These are phyloP conservation scores for Acer campestre DNA, from an alignment of 345 rosid genomes.

Conservation along the genomic window DNA sequence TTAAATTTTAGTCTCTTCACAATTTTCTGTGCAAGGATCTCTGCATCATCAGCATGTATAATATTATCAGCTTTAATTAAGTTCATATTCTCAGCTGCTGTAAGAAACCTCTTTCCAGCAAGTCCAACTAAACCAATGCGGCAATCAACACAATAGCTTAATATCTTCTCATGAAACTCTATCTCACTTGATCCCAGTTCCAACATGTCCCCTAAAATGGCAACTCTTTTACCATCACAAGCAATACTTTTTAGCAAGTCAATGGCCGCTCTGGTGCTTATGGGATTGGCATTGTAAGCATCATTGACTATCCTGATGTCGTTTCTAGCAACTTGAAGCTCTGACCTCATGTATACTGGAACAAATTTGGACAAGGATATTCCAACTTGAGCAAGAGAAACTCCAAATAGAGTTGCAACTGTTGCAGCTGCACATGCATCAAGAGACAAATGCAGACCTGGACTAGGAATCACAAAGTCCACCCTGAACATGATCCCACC, in stretches of 20 bases:
- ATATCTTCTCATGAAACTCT: constrained; percentile 26
- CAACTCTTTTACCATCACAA: constrained; percentile 29
- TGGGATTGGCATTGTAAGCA: constrained; percentile 35
- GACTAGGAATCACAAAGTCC: constrained; percentile 35
- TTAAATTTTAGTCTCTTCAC: constrained; percentile 19
- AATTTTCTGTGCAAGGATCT: constrained; percentile 29
- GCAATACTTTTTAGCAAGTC: constrained; percentile 28
- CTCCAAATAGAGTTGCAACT: constrained; percentile 27
- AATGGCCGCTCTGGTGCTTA: constrained; percentile 36
- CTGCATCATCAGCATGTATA: constrained; percentile 21
- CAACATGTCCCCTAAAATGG: constrained; percentile 37
- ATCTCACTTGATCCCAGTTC: constrained; percentile 28
- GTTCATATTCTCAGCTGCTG: constrained; percentile 29
- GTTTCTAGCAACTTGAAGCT: constrained; percentile 27
- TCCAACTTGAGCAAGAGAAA: constrained; percentile 34
- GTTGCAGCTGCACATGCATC: constrained; percentile 42
- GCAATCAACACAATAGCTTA: constrained; percentile 19
- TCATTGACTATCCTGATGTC: constrained; percentile 33
- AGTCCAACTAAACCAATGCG: constrained; percentile 19
- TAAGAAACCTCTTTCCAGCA: constrained; percentile 26
- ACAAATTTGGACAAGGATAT: constrained; percentile 29
- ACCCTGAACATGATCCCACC: constrained; percentile 25
- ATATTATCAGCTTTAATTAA: constrained; percentile 13
- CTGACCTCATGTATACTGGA: constrained; percentile 30
- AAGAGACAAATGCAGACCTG: constrained; percentile 30